Conservation (phyloP, 345 rosid genomes). For the Pseudoturritis turrita region DNA sequence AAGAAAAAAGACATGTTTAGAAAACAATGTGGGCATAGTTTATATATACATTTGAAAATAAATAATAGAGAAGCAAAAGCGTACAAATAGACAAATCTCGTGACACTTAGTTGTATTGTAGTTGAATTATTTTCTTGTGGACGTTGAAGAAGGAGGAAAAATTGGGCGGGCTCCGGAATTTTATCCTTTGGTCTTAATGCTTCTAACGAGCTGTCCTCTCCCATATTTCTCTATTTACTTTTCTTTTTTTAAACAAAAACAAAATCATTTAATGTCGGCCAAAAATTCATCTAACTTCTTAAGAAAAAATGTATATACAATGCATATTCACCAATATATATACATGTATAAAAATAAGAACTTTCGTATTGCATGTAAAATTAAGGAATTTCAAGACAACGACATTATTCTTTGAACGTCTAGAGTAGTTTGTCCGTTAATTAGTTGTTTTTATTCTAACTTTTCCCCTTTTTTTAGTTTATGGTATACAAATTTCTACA, state of each 20-base stretch:
- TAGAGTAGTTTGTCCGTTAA: slow-evolving; percentile 19
- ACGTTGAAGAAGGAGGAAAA: slow-evolving; percentile 24
- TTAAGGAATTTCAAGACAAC: not conserved
- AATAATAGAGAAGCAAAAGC: slow-evolving; percentile 27
- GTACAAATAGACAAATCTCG: slow-evolving; percentile 50
- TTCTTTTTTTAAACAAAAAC: not conserved
- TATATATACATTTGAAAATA: not conserved
- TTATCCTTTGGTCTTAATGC: slow-evolving; percentile 13
- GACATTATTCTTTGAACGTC: slow-evolving; percentile 24
- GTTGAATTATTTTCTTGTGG: slow-evolving; percentile 42
- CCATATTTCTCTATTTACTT: not conserved
- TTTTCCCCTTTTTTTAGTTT: not conserved
- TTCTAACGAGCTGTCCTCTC: slow-evolving; percentile 19
- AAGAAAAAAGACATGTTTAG: not conserved
- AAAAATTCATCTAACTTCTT: not conserved
- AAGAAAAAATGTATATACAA: not conserved
- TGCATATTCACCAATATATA: not conserved
- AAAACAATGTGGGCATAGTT: not conserved
- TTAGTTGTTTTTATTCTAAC: not conserved
- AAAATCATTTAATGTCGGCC: slow-evolving; percentile 26
- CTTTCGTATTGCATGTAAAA: not conserved
- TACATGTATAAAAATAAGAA: not conserved
- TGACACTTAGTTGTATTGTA: slow-evolving; percentile 71
- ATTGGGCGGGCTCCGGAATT: slow-evolving; percentile 9
- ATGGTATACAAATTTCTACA: not conserved